Conservation (phyloP, 805 yeast species). For the Vanderwaltozyma yarrowii region DNA sequence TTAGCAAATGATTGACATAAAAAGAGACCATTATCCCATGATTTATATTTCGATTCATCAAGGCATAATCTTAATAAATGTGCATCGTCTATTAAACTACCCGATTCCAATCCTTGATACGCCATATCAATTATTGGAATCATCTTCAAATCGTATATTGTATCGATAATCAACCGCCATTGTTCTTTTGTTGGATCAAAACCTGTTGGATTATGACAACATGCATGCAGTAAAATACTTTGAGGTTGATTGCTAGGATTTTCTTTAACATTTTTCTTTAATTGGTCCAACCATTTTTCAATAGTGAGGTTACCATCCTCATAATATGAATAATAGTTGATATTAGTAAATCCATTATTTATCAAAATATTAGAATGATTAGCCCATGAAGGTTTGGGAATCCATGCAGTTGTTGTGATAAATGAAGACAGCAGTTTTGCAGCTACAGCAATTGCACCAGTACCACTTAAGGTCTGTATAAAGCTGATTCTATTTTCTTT, state of each 20-base stretch:
- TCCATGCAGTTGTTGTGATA: slow-evolving; percentile 38
- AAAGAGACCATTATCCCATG: slow-evolving; percentile 41
- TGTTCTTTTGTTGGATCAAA: slow-evolving; percentile 76
- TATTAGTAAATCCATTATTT: slow-evolving; percentile 52
- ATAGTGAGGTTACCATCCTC: slow-evolving; percentile 59
- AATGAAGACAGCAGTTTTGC: slow-evolving; percentile 61
- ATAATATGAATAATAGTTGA: slow-evolving; percentile 62
- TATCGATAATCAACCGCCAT: slow-evolving; percentile 67
- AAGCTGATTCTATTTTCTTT: slow-evolving; percentile 60
- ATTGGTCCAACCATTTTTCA: slow-evolving; percentile 50
- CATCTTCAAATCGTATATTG: slow-evolving; percentile 46
- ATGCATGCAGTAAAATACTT: slow-evolving; percentile 70
- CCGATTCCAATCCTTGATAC: slow-evolving; percentile 91
- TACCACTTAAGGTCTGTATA: slow-evolving; percentile 86
- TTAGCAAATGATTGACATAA: slow-evolving; percentile 90
- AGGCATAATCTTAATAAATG: slow-evolving; percentile 36
- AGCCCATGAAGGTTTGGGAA: slow-evolving; percentile 92
- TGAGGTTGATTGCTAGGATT: slow-evolving; percentile 41
- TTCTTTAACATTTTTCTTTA: slow-evolving; percentile 32
- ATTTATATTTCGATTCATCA: slow-evolving; percentile 11
- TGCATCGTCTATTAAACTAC: slow-evolving; percentile 67
- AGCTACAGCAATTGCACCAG: slow-evolving; percentile 84
- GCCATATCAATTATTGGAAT: slow-evolving; percentile 88
- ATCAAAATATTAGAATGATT: slow-evolving; percentile 76
- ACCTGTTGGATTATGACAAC: slow-evolving; percentile 97